Percentiles rank a stretch among this genome's conserved stretches.
Evolutionary conservation across 139 green algal species (phyloP).

Genomic region (Coelastrella sp.): DNA sequence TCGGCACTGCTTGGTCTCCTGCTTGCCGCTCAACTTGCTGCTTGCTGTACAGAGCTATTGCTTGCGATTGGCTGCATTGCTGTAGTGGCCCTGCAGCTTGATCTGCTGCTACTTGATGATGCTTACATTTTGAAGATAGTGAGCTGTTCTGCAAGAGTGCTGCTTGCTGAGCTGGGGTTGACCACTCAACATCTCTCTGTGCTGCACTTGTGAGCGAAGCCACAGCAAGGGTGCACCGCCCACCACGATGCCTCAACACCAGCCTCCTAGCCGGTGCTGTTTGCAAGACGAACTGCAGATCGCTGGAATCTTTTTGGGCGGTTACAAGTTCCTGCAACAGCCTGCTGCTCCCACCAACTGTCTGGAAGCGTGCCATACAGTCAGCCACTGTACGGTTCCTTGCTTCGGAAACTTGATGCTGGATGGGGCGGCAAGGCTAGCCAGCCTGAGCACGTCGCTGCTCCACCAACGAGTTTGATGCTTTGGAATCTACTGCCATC

Average conservation of each 20-base stretch:
- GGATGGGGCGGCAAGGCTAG: no score
- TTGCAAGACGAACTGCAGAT: background rate
- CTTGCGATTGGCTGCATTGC: background rate
- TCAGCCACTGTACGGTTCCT: no score
- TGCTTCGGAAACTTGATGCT: no score
- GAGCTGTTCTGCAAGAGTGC: background rate
- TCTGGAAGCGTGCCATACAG: background rate
- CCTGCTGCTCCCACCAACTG: background rate
- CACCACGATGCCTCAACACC: background rate
- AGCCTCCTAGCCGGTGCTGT: background rate
- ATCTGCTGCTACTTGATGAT: background rate
- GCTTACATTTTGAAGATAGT: background rate
- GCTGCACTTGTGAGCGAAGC: background rate
- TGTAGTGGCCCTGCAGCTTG: background rate
- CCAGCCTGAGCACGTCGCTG: background rate
- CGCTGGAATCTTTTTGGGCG: background rate
- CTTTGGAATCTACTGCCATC: background rate
- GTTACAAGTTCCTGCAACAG: background rate
- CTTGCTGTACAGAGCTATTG: background rate
- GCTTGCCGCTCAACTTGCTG: background rate
- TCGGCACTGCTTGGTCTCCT: background rate
- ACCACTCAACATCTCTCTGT: background rate
- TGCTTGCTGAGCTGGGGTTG: background rate
- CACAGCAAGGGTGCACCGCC: background rate
- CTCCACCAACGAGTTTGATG: background rate